phyloP scores from a whole-genome alignment of 2,329 filamentous ascomycete species.

The Dothideomycetes sp. region DNA sequence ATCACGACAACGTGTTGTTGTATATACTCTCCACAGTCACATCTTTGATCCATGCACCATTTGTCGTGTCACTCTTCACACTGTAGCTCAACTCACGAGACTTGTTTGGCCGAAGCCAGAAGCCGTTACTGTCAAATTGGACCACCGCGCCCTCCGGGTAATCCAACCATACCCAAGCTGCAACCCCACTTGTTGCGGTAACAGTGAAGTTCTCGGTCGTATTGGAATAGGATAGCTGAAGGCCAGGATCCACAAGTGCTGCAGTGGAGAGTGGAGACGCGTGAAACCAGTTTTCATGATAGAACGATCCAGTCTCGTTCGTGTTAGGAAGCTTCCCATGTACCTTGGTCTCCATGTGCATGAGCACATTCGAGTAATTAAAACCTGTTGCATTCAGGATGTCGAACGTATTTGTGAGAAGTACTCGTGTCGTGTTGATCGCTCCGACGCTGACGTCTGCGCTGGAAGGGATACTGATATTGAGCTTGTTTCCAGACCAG shows the following conservation, averaged over 20 bases:
- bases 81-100: slow-evolving; percentile 34
- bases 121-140: slow-evolving; percentile 43
- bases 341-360: slow-evolving; percentile 34
- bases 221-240: slow-evolving; percentile 27
- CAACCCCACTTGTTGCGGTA: slow-evolving; percentile 35
- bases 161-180: slow-evolving; percentile 46
- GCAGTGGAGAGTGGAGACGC: slow-evolving; percentile 35
- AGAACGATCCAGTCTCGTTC: slow-evolving; percentile 29
- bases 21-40: slow-evolving; percentile 44
- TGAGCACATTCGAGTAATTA: slow-evolving; percentile 27
- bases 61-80: slow-evolving; percentile 33
- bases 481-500: slow-evolving; percentile 35
- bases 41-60: slow-evolving; percentile 31
- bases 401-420: slow-evolving; percentile 27
- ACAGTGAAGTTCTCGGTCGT: slow-evolving; percentile 32
- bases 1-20: slow-evolving; percentile 28
- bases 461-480: slow-evolving; percentile 23
- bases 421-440: slow-evolving; percentile 41
- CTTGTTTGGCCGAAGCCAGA: slow-evolving; percentile 37
- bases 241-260: slow-evolving; percentile 36
- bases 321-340: slow-evolving; percentile 37
- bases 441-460: slow-evolving; percentile 35
- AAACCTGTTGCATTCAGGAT: slow-evolving; percentile 18
- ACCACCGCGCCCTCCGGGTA: slow-evolving; percentile 38
- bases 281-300: slow-evolving; percentile 41